Base-by-base conservation (phyloP, 1,139 yeast species). In the Scheffersomyces segobiensis region DNA sequence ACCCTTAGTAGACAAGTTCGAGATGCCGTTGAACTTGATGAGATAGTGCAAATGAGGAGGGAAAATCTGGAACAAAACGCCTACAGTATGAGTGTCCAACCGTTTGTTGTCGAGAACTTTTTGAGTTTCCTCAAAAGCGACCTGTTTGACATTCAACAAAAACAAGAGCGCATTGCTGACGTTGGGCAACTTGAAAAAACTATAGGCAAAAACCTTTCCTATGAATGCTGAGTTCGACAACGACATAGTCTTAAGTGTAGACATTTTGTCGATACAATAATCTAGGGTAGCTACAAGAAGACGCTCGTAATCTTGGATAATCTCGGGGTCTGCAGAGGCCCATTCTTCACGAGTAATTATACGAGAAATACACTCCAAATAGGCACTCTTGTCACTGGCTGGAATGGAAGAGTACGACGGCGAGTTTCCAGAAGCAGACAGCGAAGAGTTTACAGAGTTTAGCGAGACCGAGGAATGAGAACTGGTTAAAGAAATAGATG, bases 161-260 rank as follows among this genome's bases (percentile, higher is more conserved):
- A 87, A 87, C 51, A 90, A 72, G 49, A 91, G 72, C 0, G 90
- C 88, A 52, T 78, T 79, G 18, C 90, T 85, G 6, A 89, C 85
- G n/a, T 83, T 79, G 0, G 89, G 88, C 1, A 89, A 69, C 62
- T 82, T 77, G 67, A 87, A 84, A 64, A 82, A 91, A 17, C 87
- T 76, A 67, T 85, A 84, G 0, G 96, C 93, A 70, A 91, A 84
- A 0, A 88, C 83, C 67, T 91, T 91, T 12, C 97, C 97, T n/a
- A 88, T 79, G 67, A 91, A 90, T 2, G 96, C 96, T 26, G 87
- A 82, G 19, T 87, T 72, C 4, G 89, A 78, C 10, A 87, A 72
- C 0, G 93, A 81, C 7, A 88, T 74, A 8, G 79, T 79, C 68
- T 88, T 88, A 54, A 84, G 66, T 52, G 82, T 76, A 18, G 88